Evolutionary conservation across 352 stramenopile species (phyloP).

Genomic region (Blastocystis sp.): DNA sequence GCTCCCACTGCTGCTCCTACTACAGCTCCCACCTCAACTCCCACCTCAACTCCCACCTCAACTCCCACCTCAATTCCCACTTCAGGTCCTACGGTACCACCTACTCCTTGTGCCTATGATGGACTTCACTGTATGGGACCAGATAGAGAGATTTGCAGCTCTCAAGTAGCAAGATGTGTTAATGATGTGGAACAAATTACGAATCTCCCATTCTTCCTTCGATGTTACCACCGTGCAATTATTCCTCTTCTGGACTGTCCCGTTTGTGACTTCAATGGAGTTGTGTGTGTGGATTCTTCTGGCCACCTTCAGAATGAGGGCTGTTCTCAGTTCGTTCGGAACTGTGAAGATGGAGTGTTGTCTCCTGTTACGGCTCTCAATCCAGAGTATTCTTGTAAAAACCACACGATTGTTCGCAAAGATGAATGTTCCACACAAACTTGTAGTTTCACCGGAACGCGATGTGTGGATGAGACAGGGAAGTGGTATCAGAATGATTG

Average conservation of each 20-base stretch:
- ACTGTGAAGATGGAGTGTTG: conserved; percentile 34
- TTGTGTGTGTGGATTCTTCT: conserved; percentile 29
- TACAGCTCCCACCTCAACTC: not conserved
- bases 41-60: not conserved
- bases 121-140: not conserved
- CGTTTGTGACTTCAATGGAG: conserved; percentile 4
- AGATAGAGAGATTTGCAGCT: not conserved
- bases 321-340: conserved; percentile 14
- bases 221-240: conserved; percentile 7
- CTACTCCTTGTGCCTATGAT: not conserved
- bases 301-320: not conserved
- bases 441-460: conserved; percentile 20
- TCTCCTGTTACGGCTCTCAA: not conserved
- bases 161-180: not conserved
- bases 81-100: not conserved
- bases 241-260: not conserved
- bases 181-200: not conserved
- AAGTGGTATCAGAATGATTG: conserved; percentile 37
- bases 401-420: conserved; percentile 12
- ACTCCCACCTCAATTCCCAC: not conserved
- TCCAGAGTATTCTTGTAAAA: not conserved
- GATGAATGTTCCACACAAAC: not conserved
- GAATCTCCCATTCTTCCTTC: not conserved
- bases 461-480: conserved; percentile 8
- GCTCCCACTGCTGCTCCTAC: not conserved